A percentile compares a stretch with the other conserved stretches of the same genome.
Conservation (phyloP, 345 rosid species). For the Brassica cretica region DNA sequence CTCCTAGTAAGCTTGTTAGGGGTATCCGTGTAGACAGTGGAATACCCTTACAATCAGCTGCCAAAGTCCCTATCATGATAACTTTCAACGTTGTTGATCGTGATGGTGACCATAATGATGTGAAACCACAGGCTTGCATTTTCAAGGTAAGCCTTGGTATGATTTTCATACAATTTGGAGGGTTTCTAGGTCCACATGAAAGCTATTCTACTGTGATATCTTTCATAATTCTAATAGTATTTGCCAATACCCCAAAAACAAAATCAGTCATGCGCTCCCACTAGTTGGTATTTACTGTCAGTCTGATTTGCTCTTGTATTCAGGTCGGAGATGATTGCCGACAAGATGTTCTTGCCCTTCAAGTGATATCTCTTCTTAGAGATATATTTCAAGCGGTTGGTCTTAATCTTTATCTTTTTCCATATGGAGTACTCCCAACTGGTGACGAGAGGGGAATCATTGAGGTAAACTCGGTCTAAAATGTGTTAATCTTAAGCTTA, state of each 20-base stretch:
- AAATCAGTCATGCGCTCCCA: slow-evolving; percentile 2
- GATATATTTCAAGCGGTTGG: slow-evolving; percentile 91
- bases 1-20: slow-evolving; percentile 86
- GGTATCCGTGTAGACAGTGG: slow-evolving; percentile 93
- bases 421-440: slow-evolving; percentile 99
- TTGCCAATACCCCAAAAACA: neutral
- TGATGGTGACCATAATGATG: slow-evolving; percentile 59
- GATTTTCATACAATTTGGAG: neutral
- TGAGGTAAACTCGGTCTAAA: slow-evolving; percentile 57
- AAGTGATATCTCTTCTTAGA: slow-evolving; percentile 90
- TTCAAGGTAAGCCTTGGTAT: slow-evolving; percentile 66
- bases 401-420: slow-evolving; percentile 82
- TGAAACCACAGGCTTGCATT: slow-evolving; percentile 92
- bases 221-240: neutral
- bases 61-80: slow-evolving; percentile 96
- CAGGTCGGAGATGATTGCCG: slow-evolving; percentile 99
- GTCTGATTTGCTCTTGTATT: slow-evolving; percentile 30
- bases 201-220: neutral
- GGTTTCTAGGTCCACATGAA: slow-evolving; percentile 12
- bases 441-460: slow-evolving; percentile 94
- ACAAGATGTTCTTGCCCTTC: slow-evolving; percentile 99
- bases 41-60: slow-evolving; percentile 97
- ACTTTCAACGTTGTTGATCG: slow-evolving; percentile 90
- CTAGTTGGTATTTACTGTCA: slow-evolving; percentile 22
- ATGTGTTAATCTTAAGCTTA: neutral